These are phyloP conservation scores for Hyaloscypha variabilis DNA, from an alignment of 495 filamentous ascomycete genomes.

Conservation along the genomic window DNA sequence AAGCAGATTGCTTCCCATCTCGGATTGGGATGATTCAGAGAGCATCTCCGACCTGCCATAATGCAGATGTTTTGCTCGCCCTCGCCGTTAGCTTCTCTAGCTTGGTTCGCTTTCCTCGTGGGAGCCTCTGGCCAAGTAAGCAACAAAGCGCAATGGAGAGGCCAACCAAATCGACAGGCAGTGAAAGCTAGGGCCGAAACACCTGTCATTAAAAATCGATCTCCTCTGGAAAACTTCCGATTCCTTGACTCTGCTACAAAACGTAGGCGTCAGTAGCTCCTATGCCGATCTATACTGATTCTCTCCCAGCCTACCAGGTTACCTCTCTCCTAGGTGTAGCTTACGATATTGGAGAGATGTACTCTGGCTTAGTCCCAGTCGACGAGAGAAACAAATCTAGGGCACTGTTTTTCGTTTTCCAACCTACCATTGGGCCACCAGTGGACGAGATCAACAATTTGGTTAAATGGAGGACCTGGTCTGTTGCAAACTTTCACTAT, in stretches of 20 bases:
- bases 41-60: no score
- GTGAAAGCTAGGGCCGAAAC: background rate
- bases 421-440: background rate
- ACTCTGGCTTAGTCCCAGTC: background rate
- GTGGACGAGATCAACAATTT: constrained; percentile 74
- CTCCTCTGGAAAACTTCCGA: background rate
- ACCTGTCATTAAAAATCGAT: background rate
- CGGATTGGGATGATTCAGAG: no score
- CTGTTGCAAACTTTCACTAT: background rate
- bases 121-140: background rate
- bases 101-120: background rate
- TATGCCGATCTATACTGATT: background rate
- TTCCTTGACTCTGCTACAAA: background rate
- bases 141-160: background rate
- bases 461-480: constrained; percentile 67
- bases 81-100: background rate
- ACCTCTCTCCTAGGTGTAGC: background rate
- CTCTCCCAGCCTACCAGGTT: constrained; percentile 1
- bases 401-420: constrained; percentile 1
- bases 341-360: constrained; percentile 7
- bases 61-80: no score
- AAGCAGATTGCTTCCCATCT: no score
- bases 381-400: background rate
- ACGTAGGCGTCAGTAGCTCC: background rate
- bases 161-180: background rate